Evolutionary conservation across 257 asterid genomes (phyloP), one percentile per base, ranked within the genome.

Genomic region (Scutellaria minor): DNA sequence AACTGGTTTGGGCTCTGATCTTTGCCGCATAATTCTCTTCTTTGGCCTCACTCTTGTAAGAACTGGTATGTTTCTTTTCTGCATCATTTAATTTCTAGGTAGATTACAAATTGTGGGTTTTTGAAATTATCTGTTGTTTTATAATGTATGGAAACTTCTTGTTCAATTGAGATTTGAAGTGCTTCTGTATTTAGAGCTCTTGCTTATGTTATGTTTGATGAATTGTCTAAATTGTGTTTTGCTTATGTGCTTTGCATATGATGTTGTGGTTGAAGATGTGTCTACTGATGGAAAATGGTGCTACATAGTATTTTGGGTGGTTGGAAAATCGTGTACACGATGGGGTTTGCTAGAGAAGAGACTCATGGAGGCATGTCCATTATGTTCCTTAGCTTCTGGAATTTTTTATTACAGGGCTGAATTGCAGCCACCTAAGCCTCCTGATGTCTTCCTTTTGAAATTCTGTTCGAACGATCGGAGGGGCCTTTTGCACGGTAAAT

Each of bases 211-310:
- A 66, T 27, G 18, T 9, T 31, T 58, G 11, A 2, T 78, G 22
- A 22, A 22, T 62, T 57, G 20, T 52, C 7, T 64, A 18, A 9
- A 6, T 46, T 2, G 27, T 62, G 12, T 41, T 15, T 18, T 31
- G 45, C 61, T 63, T 64, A 2, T 57, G 40, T 58, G 35, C 7
- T 10, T 59, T 40, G 9, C 18, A 5, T 46, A 2, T 2, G 45
- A 27, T 81, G 59, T 18, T 76, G 74, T 62, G 48, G 11, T 8
- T 83, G 84, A 62, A 92, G 98, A 93, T 85, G 91, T 89, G 24
- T 85, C 94, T 5, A 93, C 97, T 0, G 98, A 93, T 63, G 98
- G 98, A 51, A 90, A 89, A 79, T 93, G 97, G 98, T 93, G 98
- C 85, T 93, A 93, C 83, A 50, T 93, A 73, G 93, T 93, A 78